phyloP scores from a whole-genome alignment of 768 basidiomycete species.

The Tylopilus subfusipes region DNA sequence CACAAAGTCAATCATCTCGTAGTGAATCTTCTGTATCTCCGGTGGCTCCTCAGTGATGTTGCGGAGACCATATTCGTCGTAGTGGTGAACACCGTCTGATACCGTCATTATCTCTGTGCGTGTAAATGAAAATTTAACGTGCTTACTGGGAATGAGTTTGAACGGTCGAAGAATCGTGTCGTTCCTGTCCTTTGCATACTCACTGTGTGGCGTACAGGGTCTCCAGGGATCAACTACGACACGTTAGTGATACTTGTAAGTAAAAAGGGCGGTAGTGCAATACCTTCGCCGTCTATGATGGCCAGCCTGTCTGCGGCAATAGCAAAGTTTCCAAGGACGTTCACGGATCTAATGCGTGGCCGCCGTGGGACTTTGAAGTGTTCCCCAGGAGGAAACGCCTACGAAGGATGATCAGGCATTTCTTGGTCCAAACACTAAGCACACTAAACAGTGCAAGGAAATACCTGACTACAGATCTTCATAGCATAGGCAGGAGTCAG shows the following conservation, averaged over 20 bases:
- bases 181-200: conserved; percentile 59
- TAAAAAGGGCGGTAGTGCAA: conserved; percentile 4
- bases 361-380: conserved; percentile 64
- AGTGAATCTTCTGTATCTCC: conserved; percentile 77
- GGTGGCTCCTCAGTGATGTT: conserved; percentile 63
- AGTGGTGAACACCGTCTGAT: conserved; percentile 66
- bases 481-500: conserved; percentile 68
- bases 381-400: conserved; percentile 79
- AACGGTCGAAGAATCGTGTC: conserved; percentile 78
- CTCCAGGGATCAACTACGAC: conserved; percentile 83
- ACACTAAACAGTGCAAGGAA: conserved; percentile 5
- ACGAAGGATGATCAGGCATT: neutral
- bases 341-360: conserved; percentile 83
- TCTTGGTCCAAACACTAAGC: neutral
- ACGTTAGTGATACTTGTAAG: neutral
- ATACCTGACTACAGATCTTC: conserved; percentile 63
- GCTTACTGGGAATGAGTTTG: conserved; percentile 80
- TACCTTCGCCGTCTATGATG: conserved; percentile 84
- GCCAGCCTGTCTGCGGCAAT: conserved; percentile 80
- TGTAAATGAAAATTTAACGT: neutral
- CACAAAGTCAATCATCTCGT: conserved; percentile 78
- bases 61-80: conserved; percentile 68
- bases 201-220: conserved; percentile 79
- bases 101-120: neutral
- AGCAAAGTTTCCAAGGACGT: conserved; percentile 78